phyloP scores from a whole-genome alignment of 116 monocot genomes.

The Cymodocea nodosa region DNA sequence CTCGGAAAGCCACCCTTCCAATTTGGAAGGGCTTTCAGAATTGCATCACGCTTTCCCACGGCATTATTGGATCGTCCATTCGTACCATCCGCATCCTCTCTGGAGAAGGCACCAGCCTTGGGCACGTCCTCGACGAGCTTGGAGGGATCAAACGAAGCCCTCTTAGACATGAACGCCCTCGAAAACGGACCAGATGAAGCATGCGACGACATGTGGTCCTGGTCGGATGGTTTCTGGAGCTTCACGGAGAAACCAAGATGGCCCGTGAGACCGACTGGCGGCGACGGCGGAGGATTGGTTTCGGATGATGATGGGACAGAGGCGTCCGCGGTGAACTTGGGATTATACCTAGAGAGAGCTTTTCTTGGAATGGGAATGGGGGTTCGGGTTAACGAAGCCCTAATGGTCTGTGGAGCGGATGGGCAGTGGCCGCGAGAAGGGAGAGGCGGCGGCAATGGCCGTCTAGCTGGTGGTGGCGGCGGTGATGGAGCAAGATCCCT shows the following conservation, averaged over 20 bases:
- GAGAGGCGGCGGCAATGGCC: neutral
- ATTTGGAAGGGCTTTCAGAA: slow-evolving; percentile 38
- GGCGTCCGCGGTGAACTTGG: slow-evolving; percentile 7
- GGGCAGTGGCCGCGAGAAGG: neutral
- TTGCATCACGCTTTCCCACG: slow-evolving; percentile 4
- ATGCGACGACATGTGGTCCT: neutral
- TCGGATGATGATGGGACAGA: slow-evolving; percentile 8
- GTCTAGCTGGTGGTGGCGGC: neutral
- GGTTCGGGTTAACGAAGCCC: slow-evolving; percentile 2
- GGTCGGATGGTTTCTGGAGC: slow-evolving; percentile 12
- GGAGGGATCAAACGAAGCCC: slow-evolving; percentile 36
- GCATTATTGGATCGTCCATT: neutral
- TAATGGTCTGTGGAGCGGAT: slow-evolving; percentile 5
- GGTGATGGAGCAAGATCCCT: neutral
- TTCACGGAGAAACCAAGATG: slow-evolving; percentile 31
- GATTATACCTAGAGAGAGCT: neutral
- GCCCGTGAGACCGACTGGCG: slow-evolving; percentile 20
- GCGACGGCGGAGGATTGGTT: slow-evolving; percentile 11
- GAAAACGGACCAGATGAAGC: slow-evolving; percentile 25
- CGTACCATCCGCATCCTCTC: neutral
- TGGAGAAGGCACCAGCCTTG: neutral
- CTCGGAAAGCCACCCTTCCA: slow-evolving; percentile 21
- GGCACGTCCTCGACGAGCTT: slow-evolving; percentile 11
- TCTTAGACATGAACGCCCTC: slow-evolving; percentile 29
- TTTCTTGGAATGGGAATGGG: neutral